Evolutionary conservation across 441 rosid genomes (phyloP).

Genomic region (Gossypium schwendimanii): DNA sequence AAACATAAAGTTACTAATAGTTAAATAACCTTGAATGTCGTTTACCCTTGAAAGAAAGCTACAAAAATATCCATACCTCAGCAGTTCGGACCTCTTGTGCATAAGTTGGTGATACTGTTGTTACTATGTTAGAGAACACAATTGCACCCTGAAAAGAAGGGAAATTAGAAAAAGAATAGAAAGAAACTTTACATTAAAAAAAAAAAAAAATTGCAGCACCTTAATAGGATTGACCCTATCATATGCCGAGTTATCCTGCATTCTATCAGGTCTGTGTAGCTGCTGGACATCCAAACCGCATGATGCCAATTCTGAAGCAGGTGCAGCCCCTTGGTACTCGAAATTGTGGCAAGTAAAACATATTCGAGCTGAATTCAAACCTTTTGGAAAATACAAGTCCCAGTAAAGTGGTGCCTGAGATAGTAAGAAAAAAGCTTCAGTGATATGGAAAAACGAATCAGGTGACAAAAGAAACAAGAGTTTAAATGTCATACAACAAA

Average conservation of each 20-base stretch:
- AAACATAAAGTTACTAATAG: no score
- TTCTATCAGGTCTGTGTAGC: constrained; percentile 85
- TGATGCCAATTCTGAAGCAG: constrained; percentile 76
- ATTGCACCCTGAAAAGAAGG: constrained; percentile 70
- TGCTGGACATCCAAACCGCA: constrained; percentile 88
- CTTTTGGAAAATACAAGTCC: constrained; percentile 89
- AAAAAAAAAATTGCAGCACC: constrained; percentile 32
- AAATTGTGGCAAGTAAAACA: constrained; percentile 98
- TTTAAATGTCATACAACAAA: constrained; percentile 60
- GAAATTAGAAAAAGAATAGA: not conserved
- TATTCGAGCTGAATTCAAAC: constrained; percentile 85
- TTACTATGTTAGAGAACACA: constrained; percentile 91
- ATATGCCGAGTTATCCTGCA: constrained; percentile 79
- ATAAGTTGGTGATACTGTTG: constrained; percentile 95
- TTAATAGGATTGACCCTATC: constrained; percentile 84
- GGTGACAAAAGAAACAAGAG: constrained; percentile 4
- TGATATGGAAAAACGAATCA: constrained; percentile 6
- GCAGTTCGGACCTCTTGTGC: constrained; percentile 87
- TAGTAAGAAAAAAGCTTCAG: constrained; percentile 6
- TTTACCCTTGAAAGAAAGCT: not conserved
- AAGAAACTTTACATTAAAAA: not conserved
- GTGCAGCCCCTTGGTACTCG: constrained; percentile 90
- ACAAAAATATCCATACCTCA: constrained; percentile 50
- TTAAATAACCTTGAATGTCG: no score
- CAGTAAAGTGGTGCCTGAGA: constrained; percentile 90